These are phyloP conservation scores for Penicillium diatomitis DNA, from an alignment of 495 filamentous ascomycete species.

Conservation along the genomic window DNA sequence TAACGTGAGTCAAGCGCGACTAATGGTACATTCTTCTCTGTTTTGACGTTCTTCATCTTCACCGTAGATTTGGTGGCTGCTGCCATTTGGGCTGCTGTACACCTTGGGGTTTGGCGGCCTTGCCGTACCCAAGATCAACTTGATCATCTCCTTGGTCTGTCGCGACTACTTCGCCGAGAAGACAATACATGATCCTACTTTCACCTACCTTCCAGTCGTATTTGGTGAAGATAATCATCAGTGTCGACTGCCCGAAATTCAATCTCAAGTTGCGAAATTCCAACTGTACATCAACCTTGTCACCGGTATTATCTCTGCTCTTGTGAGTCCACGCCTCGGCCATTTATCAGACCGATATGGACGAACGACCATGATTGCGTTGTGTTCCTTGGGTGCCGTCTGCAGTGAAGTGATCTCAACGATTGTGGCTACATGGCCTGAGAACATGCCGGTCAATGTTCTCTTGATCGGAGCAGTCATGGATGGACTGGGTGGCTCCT, in stretches of 20 bases:
- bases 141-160: slow-evolving; percentile 76
- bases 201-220: slow-evolving; percentile 53
- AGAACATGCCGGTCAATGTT: slow-evolving; percentile 59
- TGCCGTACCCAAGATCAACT: slow-evolving; percentile 68
- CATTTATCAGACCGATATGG: slow-evolving; percentile 84
- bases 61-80: slow-evolving; percentile 69
- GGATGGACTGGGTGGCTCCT: slow-evolving; percentile 80
- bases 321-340: slow-evolving; percentile 75
- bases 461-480: slow-evolving; percentile 63
- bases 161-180: slow-evolving; percentile 63
- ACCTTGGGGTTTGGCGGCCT: slow-evolving; percentile 78
- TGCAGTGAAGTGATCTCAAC: slow-evolving; percentile 65
- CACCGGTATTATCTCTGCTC: slow-evolving; percentile 59
- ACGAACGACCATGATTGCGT: slow-evolving; percentile 58
- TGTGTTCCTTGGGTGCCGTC: slow-evolving; percentile 59
- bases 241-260: slow-evolving; percentile 64
- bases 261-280: slow-evolving; percentile 66
- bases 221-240: slow-evolving; percentile 60
- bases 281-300: slow-evolving; percentile 62
- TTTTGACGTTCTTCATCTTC: too few species aligned
- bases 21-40: background rate
- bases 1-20: slow-evolving; percentile 11
- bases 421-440: slow-evolving; percentile 62
- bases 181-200: slow-evolving; percentile 43
- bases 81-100: slow-evolving; percentile 67